phyloP scores from a whole-genome alignment of 2,329 filamentous ascomycete species.

The Paramyrothecium sp. region DNA sequence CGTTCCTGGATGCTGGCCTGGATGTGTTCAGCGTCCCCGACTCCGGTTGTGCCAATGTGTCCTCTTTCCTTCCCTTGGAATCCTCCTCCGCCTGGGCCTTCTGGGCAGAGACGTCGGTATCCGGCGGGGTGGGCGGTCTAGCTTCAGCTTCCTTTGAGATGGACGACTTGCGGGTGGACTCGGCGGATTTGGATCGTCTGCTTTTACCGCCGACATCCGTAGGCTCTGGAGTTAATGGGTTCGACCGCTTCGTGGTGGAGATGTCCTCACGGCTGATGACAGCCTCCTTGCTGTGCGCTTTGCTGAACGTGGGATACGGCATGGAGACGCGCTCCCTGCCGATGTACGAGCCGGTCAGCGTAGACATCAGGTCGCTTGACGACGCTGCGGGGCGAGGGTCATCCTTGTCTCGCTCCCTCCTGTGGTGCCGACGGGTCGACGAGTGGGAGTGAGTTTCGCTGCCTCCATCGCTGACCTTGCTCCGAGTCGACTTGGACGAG shows the following conservation, averaged over 20 bases:
- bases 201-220: constrained; percentile 58
- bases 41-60: constrained; percentile 30
- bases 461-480: constrained; percentile 36
- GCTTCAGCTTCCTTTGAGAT: constrained; percentile 23
- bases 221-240: constrained; percentile 66
- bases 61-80: constrained; percentile 6
- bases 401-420: constrained; percentile 30
- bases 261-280: constrained; percentile 63
- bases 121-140: constrained; percentile 62
- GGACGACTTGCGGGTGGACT: constrained; percentile 35
- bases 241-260: constrained; percentile 26
- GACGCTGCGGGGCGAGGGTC: constrained; percentile 28
- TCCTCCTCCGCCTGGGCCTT: constrained; percentile 35
- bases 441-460: constrained; percentile 40
- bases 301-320: constrained; percentile 83
- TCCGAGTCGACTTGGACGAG: constrained; percentile 39
- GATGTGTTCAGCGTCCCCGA: constrained; percentile 44
- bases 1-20: constrained; percentile 42
- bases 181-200: constrained; percentile 45
- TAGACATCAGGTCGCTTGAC: constrained; percentile 49
- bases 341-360: constrained; percentile 36
- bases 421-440: constrained; percentile 30
- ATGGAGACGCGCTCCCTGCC: constrained; percentile 50
- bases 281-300: constrained; percentile 86
- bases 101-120: constrained; percentile 57